These are phyloP conservation scores for Yamadazyma pseudoaaseri DNA, from an alignment of 1,139 yeast genomes.

Conservation along the genomic window DNA sequence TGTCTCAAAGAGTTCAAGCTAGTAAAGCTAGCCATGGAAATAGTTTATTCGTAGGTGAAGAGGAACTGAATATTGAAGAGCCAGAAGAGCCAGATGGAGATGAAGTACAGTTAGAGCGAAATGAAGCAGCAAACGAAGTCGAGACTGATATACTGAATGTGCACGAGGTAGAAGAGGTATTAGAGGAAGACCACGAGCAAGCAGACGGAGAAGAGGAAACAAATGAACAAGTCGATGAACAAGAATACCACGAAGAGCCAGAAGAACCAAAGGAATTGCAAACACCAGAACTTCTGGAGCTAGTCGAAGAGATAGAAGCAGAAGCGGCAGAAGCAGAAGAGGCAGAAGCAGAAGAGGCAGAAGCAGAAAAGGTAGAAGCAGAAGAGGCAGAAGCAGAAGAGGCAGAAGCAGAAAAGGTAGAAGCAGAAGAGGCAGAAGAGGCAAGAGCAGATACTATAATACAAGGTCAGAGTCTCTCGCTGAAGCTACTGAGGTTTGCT, in stretches of 20 bases:
- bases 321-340: slow-evolving; percentile 1
- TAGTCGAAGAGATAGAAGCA: slow-evolving; percentile 8
- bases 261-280: slow-evolving; percentile 1
- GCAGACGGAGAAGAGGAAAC: slow-evolving; percentile 1
- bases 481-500: too few relatives aligned
- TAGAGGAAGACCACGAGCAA: slow-evolving; percentile 5
- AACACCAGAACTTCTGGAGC: too few relatives aligned
- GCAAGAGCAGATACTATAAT: too few relatives aligned
- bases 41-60: too few relatives aligned
- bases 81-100: slow-evolving; percentile 2
- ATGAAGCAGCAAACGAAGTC: slow-evolving; percentile 1
- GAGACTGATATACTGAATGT: not conserved
- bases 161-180: slow-evolving; percentile 2
- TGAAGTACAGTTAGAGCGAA: slow-evolving; percentile 1
- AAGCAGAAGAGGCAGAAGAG: slow-evolving; percentile 4
- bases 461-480: too few relatives aligned
- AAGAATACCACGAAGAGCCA: slow-evolving; percentile 4
- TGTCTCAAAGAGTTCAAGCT: slow-evolving; percentile 3
- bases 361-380: slow-evolving; percentile 1
- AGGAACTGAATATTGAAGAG: slow-evolving; percentile 4
- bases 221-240: slow-evolving; percentile 8
- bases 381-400: slow-evolving; percentile 9
- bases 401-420: slow-evolving; percentile 1
- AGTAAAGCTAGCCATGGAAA: not conserved
- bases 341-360: slow-evolving; percentile 5